Conservation (phyloP, 257 asterid species). For the Solanum piurae region DNA sequence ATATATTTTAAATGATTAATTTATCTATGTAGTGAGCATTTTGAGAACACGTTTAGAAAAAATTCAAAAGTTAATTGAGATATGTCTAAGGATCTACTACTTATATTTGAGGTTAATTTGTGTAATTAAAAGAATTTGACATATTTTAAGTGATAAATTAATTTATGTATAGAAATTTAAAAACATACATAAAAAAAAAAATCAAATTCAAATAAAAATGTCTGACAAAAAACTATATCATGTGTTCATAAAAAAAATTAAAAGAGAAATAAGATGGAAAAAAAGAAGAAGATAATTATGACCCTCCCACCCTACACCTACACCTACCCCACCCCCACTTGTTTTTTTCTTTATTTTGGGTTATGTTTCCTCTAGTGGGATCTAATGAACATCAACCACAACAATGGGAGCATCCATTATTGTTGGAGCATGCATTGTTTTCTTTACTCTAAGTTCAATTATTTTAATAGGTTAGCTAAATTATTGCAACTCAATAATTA, state of each 20-base stretch:
- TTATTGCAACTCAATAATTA: not conserved
- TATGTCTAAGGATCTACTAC: not conserved
- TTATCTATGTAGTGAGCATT: no score
- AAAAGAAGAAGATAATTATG: not conserved
- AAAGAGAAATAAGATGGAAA: no score
- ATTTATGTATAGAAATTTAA: not conserved
- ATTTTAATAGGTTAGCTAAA: not conserved
- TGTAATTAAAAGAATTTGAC: not conserved
- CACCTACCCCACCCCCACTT: not conserved
- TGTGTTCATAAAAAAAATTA: no score
- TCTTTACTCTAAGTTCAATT: not conserved
- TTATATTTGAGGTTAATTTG: not conserved
- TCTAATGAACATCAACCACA: not conserved
- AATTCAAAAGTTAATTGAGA: not conserved
- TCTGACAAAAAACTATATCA: not conserved
- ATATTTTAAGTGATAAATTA: not conserved
- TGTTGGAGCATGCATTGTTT: not conserved
- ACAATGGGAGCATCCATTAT: not conserved
- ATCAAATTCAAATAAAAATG: not conserved
- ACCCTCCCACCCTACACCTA: not conserved
- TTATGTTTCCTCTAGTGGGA: not conserved
- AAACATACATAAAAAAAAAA: rapidly evolving
- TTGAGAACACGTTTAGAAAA: no score
- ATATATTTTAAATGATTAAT: no score
- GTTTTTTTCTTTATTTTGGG: not conserved